Percentiles rank a stretch among this genome's conserved stretches.
Conservation (phyloP, 1,284 basidiomycete species). For the Mycena sp. region DNA sequence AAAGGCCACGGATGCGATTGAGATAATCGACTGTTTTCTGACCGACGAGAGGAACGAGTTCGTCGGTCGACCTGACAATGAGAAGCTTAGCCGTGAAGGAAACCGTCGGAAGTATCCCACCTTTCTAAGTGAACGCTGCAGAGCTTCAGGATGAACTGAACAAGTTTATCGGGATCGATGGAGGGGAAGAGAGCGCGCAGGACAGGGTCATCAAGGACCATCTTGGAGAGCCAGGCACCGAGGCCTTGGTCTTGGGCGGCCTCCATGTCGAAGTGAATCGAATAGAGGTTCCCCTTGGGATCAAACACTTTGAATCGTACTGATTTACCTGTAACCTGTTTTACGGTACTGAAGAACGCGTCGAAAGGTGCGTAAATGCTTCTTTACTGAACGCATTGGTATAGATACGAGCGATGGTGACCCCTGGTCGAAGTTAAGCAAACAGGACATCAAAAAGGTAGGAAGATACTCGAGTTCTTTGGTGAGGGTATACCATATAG, state of each 20-base stretch:
- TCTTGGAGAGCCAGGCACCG: background rate
- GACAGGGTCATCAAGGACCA: background rate
- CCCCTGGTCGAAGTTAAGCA: too few species aligned
- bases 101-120: background rate
- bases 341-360: background rate
- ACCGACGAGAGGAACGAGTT: too few species aligned
- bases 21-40: too few species aligned
- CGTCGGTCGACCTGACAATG: too few species aligned
- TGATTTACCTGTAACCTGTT: background rate
- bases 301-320: constrained; percentile 9
- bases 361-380: constrained; percentile 7
- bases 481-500: too few species aligned
- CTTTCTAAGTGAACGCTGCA: constrained; percentile 15
- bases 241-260: constrained; percentile 15
- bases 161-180: background rate
- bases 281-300: constrained; percentile 4
- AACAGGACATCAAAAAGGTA: too few species aligned
- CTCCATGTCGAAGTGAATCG: constrained; percentile 9
- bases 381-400: background rate
- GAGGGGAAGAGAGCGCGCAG: background rate
- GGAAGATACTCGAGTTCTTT: too few species aligned
- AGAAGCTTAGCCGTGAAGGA: too few species aligned
- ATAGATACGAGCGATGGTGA: constrained; percentile 1
- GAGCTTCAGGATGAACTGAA: background rate
- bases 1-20: background rate